Base-by-base conservation (phyloP, 2,329 filamentous ascomycete species). In the Chaetomium olivaceum region DNA sequence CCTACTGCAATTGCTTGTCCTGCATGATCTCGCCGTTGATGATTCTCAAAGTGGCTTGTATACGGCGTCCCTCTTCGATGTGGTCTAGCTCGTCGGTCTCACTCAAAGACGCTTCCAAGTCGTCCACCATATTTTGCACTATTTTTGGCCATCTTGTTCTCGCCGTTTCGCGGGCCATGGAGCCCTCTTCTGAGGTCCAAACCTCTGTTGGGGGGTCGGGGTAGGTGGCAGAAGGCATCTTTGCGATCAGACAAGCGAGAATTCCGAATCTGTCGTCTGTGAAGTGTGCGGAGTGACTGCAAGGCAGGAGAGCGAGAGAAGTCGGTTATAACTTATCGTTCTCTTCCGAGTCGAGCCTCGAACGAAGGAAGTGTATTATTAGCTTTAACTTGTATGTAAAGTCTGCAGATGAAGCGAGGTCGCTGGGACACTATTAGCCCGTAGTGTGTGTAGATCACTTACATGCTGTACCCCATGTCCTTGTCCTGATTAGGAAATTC, bases 161-260 rank as follows among this genome's bases (percentile, higher is more conserved):
- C 19, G 55, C 55, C 3, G 55, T 58, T n/a, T 58, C 55, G n/a
- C 33, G 55, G n/a, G 55, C 55, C 55, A 58, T 58, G n/a, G 55
- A 39, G 31, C 55, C 55, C 19, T 43, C 21, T 39, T 58, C 55
- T 7, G 55, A 58, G 55, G 55, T 58, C 55, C 55, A 58, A 21
- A 58, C 55, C 55, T 58, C 55, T 43, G 33, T 58, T 39, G 33
- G 33, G 8, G 21, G 4, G 3, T 25, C 36, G 5, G 36, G 36
- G 5, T 14, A 5, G 33, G 55, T 39, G 55, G 55, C 55, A 11
- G 55, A 58, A 43, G 55, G 33, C 55, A 58, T 58, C 31, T 58
- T 58, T 39, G 23, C 16, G 31, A 16, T n/a, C n/a, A 23, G 12
- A 39, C 21, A 43, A 43, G 7, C n/a, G 55, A 5, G 12, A 39